phyloP scores from a whole-genome alignment of 2,329 filamentous ascomycete species.

The Fusarium setosum region DNA sequence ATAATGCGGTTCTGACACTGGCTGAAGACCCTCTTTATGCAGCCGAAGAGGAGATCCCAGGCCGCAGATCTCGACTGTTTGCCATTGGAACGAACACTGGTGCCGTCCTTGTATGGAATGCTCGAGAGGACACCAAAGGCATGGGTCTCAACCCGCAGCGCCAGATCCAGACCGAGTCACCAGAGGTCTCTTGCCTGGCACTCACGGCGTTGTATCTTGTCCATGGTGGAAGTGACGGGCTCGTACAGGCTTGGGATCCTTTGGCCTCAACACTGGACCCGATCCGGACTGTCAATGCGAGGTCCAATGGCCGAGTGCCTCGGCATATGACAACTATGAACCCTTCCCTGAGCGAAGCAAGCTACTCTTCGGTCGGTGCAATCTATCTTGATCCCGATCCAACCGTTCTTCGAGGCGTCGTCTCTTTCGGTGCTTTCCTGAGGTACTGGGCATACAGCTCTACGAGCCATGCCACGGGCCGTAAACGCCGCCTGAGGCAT shows the following conservation, averaged over 20 bases:
- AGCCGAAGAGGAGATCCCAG: slow-evolving; percentile 76
- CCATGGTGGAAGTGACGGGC: slow-evolving; percentile 92
- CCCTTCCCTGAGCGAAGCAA: slow-evolving; percentile 73
- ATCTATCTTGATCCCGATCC: slow-evolving; percentile 90
- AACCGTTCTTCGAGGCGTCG: slow-evolving; percentile 84
- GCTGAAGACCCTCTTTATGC: slow-evolving; percentile 78
- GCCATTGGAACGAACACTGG: slow-evolving; percentile 85
- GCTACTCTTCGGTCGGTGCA: slow-evolving; percentile 84
- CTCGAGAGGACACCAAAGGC: slow-evolving; percentile 66
- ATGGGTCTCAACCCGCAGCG: slow-evolving; percentile 76
- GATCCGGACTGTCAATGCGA: slow-evolving; percentile 87
- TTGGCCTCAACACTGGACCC: slow-evolving; percentile 82
- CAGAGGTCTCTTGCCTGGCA: slow-evolving; percentile 84
- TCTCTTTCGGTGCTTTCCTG: slow-evolving; percentile 87
- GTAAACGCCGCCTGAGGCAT: slow-evolving; percentile 82
- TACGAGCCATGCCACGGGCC: slow-evolving; percentile 78
- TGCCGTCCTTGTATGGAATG: slow-evolving; percentile 85
- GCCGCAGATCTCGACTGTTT: slow-evolving; percentile 83
- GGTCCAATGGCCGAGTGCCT: slow-evolving; percentile 84
- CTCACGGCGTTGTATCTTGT: slow-evolving; percentile 89
- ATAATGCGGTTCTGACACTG: slow-evolving; percentile 74
- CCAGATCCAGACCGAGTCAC: slow-evolving; percentile 89
- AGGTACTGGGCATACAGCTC: slow-evolving; percentile 96
- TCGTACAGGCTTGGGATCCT: slow-evolving; percentile 98
- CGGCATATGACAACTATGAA: slow-evolving; percentile 71